Base-by-base conservation (phyloP, 73 alveolate species). In the Stentor roeselii region DNA sequence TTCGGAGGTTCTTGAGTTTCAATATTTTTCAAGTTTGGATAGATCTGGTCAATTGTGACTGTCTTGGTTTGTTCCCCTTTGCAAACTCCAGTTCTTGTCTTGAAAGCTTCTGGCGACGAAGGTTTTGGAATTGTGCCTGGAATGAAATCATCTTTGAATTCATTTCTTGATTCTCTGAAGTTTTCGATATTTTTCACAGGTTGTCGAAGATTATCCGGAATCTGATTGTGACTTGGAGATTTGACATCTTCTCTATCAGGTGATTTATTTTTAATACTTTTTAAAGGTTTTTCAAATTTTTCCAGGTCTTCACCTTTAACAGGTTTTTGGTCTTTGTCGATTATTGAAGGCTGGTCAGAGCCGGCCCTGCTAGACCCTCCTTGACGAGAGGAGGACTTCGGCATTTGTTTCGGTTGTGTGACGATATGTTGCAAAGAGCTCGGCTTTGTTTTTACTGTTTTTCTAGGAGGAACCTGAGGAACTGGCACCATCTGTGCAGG, bases 1-100 rank as follows among this genome's bases (percentile, higher is more conserved):
- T 21, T 21, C 21, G 80, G 80, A 67, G 80, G 80, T 21, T 67
- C 37, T 67, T 67, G 80, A 32, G 80, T 67, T 67, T 67, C 80
- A 27, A 21, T 21, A 32, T 27, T 67, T 67, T 67, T 67, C 14
- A 67, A 40, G 0, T 27, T 40, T 0, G 80, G 37, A 40, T 67
- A 67, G 11, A 67, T 21, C 21, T 67, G 42, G 2, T n/a, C 37
- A 27, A 27, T 67, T 30, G 21, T 67, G 50, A 67, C 80, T 30
- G 0, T n/a, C 42, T 67, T 32, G 14, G 37, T 67, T 67, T 67
- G 41, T 67, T 67, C 21, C 37, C 41, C n/a, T 67, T 67, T 67
- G 11, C 21, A 21, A 27, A 32, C 37, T 34, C 37, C 80, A 67
- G 80, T 36, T 40, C 37, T n/a, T 67, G 80, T 67, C 34, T 67